Base-by-base conservation (phyloP, 495 filamentous ascomycete genomes). In the Glarea lozoyensis region DNA sequence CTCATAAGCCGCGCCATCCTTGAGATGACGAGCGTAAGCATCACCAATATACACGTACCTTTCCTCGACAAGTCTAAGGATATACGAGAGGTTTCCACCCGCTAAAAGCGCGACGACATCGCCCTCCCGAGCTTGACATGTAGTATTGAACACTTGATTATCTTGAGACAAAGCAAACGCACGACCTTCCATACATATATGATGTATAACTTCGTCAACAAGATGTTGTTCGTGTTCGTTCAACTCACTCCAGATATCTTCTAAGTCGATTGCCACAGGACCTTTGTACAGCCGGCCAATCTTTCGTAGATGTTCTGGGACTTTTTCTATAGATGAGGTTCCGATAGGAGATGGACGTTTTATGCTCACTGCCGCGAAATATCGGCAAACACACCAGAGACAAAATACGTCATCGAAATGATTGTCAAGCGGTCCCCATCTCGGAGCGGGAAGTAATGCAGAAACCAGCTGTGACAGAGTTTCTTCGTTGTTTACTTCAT, bases 11-110 rank as follows among this genome's bases (percentile, higher is more conserved):
- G 45, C 29, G 5, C 41, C 25, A 1, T 17, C 19, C 25, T 45
- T 40, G 35, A 42, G 50, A 18, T 48, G 42, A 7, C 19, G 17
- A 2, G 34, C 25, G 25, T 29, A 29, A 9, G 41, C 41, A 13
- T 43, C 41, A 10, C 41, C 41, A 15, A 43, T 21, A 10, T 32
- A 21, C n/a, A 21, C 17, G 25, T 36, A 43, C 31, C 20, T 21
- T 2, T 43, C 19, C 12, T 32, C 41, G 15, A 16, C 31, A 4
- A 22, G 30, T 11, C 41, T 10, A 13, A 43, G 31, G 11, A 43
- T 24, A 5, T 15, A 43, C 1, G 32, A 21, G 24, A 25, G 3
- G 3, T 43, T 32, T 19, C 13, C 7, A 13, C 41, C 41, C 25
- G 30, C 17, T 10, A 43, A 22, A 34, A 19, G 24, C 0, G 30